phyloP scores from a whole-genome alignment of 2,329 filamentous ascomycete species.

The Cladosporium sphaerospermum region DNA sequence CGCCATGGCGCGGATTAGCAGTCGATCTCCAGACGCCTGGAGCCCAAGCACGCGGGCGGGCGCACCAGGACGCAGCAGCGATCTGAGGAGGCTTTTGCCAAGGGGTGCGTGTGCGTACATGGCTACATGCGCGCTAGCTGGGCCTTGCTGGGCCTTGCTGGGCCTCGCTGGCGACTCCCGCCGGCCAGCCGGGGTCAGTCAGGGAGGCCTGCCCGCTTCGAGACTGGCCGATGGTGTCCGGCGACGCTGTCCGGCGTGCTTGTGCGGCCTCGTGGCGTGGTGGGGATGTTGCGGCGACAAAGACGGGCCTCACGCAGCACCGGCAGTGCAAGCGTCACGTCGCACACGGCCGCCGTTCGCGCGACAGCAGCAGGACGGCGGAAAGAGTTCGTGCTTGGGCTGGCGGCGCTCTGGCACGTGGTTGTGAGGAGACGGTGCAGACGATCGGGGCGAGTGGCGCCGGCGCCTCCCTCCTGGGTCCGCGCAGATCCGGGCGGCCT shows the following conservation, averaged over 20 bases:
- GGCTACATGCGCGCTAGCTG: not conserved
- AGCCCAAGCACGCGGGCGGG: conserved; percentile 1
- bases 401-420: conserved; percentile 2
- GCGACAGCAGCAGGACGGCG: not conserved
- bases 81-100: not conserved
- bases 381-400: not conserved
- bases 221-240: conserved; percentile 5
- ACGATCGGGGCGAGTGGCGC: conserved; percentile 2
- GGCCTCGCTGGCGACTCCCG: conserved; percentile 3
- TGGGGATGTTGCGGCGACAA: not conserved
- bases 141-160: not conserved
- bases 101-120: not conserved
- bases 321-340: not conserved
- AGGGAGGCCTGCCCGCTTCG: conserved; percentile 1
- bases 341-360: not conserved
- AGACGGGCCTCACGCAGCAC: not conserved
- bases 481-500: conserved; percentile 5
- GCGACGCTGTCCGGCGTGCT: conserved; percentile 9
- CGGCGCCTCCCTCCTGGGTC: conserved; percentile 2
- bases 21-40: conserved; percentile 8
- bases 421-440: conserved; percentile 4
- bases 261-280: conserved; percentile 9
- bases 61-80: not conserved
- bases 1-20: conserved; percentile 5
- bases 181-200: not conserved